Conservation (phyloP, 352 stramenopile species). For the Phytophthora quininea region DNA sequence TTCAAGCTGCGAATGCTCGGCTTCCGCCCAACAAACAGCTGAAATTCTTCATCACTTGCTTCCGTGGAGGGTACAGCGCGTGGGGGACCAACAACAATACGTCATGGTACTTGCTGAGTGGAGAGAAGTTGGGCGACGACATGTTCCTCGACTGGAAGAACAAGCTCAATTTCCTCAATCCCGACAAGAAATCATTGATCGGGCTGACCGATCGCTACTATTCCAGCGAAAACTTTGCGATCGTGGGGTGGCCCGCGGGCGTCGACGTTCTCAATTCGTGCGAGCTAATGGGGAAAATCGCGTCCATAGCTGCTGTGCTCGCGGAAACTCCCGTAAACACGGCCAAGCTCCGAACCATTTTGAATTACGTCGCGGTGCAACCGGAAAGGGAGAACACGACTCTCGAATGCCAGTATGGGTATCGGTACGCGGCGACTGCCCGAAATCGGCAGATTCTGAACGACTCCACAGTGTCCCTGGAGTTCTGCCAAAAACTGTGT, state of each 20-base stretch:
- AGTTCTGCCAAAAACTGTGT: constrained; percentile 1
- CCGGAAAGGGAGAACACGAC: not conserved
- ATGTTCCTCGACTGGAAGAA: constrained; percentile 1
- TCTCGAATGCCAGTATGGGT: not conserved
- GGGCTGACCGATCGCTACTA: not conserved
- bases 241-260: not conserved
- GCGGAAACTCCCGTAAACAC: not conserved
- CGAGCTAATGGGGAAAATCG: not conserved
- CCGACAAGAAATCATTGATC: not conserved
- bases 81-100: too few species aligned
- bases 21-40: constrained; percentile 5
- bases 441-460: not conserved
- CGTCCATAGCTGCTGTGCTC: not conserved
- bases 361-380: not conserved
- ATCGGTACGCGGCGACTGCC: too few species aligned
- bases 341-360: not conserved
- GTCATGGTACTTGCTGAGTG: constrained; percentile 3
- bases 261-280: not conserved
- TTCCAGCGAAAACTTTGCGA: not conserved
- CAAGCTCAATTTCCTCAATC: constrained; percentile 9
- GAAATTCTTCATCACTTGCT: constrained; percentile 4
- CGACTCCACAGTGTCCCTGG: not conserved
- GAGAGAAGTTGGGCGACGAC: not conserved
- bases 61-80: not conserved
- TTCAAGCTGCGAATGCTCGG: constrained; percentile 5